Base-by-base conservation (phyloP, 106 monocot species). In the Allium fistulosum region DNA sequence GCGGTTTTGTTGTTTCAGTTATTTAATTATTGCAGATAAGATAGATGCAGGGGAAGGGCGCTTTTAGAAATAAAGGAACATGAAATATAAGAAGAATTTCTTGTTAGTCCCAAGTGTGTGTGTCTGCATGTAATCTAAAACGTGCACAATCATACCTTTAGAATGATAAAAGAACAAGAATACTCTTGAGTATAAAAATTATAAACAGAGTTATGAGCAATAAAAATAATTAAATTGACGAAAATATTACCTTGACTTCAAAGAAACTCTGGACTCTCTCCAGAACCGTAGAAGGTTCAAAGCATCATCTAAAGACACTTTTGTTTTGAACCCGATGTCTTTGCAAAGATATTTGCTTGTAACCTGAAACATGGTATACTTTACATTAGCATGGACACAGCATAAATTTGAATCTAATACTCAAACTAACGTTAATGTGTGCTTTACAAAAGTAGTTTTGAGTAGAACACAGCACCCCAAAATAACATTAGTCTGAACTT, bases 321-420 rank as follows among this genome's bases (percentile, higher is more conserved):
- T 76, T 57, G 79, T 83, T 70, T 87, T 99, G 68, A 99, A 85
- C 61, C 99, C 90, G 77, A 93, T 76, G 11, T 90, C 85, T 59
- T 85, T 78, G 49, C 81, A 49, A 76, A 99, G 81, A 67, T 71
- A 75, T 78, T 85, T 93, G 81, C 90, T 99, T 27, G 71, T 81
- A 28, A 99, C 77, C 93, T 99, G 68, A 52, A 63, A 69, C 0
- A 46, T 10, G 51, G 53, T 16, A 65, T 3, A 67, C 9, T 2
- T 67, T 52, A 48, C 49, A 16, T 67, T 11, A 15, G 18, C 8
- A 65, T 3, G 18, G 10, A 65, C n/a, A 11, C 16, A 17, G 16
- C 65, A 47, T 10, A n/a, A 15, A 7, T 63, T 63, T 37, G 37
- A 37, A 37, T 37, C 37, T 37, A 37, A 37, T 5, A 37, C 37